phyloP scores from a whole-genome alignment of 805 yeast genomes.

The Saccharomyces mikatae region DNA sequence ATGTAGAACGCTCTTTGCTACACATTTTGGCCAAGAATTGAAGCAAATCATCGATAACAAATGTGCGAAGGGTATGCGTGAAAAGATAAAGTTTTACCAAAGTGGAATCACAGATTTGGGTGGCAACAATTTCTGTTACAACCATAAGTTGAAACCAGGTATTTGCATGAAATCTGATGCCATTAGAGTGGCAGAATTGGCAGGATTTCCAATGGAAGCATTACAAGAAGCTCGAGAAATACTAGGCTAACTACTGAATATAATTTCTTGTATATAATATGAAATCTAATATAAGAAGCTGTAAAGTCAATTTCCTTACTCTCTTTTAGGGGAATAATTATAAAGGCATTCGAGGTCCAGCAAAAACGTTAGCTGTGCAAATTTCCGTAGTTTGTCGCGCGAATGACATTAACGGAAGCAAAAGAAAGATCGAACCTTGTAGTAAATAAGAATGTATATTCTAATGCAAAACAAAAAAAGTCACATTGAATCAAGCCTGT shows the following conservation, averaged over 20 bases:
- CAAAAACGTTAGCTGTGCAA: neutral
- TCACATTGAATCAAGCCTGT: neutral
- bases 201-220: constrained; percentile 67
- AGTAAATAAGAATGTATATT: neutral
- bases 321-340: neutral
- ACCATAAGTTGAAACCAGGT: constrained; percentile 58
- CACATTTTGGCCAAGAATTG: constrained; percentile 65
- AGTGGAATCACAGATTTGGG: constrained; percentile 23
- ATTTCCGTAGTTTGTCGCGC: neutral
- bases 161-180: constrained; percentile 73
- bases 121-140: constrained; percentile 23
- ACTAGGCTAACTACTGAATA: neutral
- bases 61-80: constrained; percentile 16
- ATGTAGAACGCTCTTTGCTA: constrained; percentile 79
- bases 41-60: constrained; percentile 32
- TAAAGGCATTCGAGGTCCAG: neutral
- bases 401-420: neutral
- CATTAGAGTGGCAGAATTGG: constrained; percentile 62
- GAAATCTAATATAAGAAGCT: neutral
- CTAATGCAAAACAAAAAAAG: neutral
- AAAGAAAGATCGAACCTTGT: neutral
- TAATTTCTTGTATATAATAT: constrained; percentile 1
- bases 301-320: neutral
- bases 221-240: constrained; percentile 42
- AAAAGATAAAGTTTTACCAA: constrained; percentile 16